phyloP scores from a whole-genome alignment of 495 filamentous ascomycete genomes.

The Aspergillus olivimuriae region DNA sequence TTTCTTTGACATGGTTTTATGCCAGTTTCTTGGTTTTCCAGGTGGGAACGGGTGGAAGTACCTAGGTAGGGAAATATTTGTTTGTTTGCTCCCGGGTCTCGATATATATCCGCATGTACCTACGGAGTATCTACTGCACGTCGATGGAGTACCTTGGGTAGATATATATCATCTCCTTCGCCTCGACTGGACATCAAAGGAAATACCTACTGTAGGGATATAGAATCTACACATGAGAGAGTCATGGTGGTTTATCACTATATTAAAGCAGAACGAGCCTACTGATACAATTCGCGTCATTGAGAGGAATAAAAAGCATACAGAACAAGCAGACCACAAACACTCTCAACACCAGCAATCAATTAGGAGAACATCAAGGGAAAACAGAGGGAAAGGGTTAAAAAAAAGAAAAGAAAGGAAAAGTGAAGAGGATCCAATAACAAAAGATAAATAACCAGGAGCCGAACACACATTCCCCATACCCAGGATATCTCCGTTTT shows the following conservation, averaged over 20 bases:
- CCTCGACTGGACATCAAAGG: no score
- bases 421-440: no score
- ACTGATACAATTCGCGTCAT: conserved; percentile 2
- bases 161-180: no score
- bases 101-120: no score
- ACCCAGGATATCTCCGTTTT: conserved; percentile 36
- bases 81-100: no score
- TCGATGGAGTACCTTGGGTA: no score
- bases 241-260: background rate
- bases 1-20: no score
- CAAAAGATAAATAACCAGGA: conserved; percentile 3
- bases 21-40: no score
- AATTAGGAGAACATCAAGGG: conserved; percentile 1
- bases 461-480: conserved; percentile 25
- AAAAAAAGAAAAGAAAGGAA: conserved; percentile 1
- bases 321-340: background rate
- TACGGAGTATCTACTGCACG: no score
- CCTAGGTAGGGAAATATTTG: no score
- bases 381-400: background rate
- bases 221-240: background rate
- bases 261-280: background rate
- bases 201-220: no score
- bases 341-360: conserved; percentile 8
- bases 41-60: no score
- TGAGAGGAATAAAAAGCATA: background rate